These are phyloP conservation scores for Pseudoscleropodium purum DNA, from an alignment of 225 moss, liverwort and hornwort species.

Conservation along the genomic window DNA sequence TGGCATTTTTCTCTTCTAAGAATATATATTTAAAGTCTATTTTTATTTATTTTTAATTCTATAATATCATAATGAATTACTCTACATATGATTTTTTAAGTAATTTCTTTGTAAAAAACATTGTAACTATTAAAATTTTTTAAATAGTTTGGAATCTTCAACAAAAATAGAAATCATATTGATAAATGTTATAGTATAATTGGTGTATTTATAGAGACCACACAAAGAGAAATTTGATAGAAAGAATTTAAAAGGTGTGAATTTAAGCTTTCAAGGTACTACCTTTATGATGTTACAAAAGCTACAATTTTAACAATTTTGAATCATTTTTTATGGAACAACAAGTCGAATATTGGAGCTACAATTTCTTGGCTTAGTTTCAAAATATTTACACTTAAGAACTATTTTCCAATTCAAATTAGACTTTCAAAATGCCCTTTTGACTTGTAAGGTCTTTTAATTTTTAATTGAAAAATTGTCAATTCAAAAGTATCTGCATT, in stretches of 20 bases:
- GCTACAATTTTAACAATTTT: background rate
- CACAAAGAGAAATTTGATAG: background rate
- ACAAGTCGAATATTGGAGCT: background rate
- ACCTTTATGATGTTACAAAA: background rate
- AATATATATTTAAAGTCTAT: background rate
- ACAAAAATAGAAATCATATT: background rate
- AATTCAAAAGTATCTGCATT: background rate
- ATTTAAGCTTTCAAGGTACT: background rate
- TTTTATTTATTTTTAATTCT: background rate
- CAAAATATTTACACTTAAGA: background rate
- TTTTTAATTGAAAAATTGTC: background rate
- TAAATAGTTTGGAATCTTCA: background rate
- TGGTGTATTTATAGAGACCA: background rate
- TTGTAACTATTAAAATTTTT: too few relatives aligned
- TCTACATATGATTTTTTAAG: too few relatives aligned
- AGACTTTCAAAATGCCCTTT: background rate
- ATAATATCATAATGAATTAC: too few relatives aligned
- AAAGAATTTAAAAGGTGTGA: background rate
- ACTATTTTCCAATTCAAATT: background rate
- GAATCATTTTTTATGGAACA: background rate
- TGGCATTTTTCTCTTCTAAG: too few relatives aligned
- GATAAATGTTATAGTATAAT: background rate
- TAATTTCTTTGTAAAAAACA: background rate
- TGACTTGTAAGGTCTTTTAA: background rate
- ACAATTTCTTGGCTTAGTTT: background rate